Evolutionary conservation across 2,329 filamentous ascomycete genomes (phyloP), one percentile per base, ranked within the genome.

Genomic region (Colletotrichum sp.): DNA sequence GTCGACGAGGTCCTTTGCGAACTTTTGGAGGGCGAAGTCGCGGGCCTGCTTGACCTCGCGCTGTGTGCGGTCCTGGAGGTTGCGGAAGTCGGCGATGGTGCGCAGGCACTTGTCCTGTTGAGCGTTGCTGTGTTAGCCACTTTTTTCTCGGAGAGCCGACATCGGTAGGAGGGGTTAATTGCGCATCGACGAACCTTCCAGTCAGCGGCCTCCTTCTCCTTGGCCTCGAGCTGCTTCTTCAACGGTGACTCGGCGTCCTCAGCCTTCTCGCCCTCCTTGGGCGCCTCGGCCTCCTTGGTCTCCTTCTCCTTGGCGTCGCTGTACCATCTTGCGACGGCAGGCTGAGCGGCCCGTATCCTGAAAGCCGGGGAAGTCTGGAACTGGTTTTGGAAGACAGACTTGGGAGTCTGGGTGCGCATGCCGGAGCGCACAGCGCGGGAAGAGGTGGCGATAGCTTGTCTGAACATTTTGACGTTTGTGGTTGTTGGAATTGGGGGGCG

Each of bases 1-100:
- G 85, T 99, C 97, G 80, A 99, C 92, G 62, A 99, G 93, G 87
- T 99, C 97, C 86, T 95, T 94, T 83, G 96, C 95, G 87, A 99
- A 99, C 80, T 94, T 95, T 85, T 98, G 95, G 82, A 99, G 97
- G 82, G 96, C 97, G 82, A 98, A 99, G 87, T 98, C 95, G 81
- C 94, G 94, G 24, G 96, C 95, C 24, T 91, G 87, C 86, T 97
- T 95, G 84, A 98, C 94, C 80, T 99, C 97, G 83, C 97, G 95
- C 85, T 94, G 92, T 59, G 95, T 98, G 83, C 97, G 95, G 83
- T 98, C 95, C 89, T 99, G 96, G 68, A 99, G 94, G 88, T 99
- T 99, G 84, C 95, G 95, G 92, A 98, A 99, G 82, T 99, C 97
- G 87, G 97, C 97, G 79, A 99, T 93, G 71, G 95, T 94, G 84